Base-by-base conservation (phyloP, 805 yeast species). In the Pichia membranifaciens region DNA sequence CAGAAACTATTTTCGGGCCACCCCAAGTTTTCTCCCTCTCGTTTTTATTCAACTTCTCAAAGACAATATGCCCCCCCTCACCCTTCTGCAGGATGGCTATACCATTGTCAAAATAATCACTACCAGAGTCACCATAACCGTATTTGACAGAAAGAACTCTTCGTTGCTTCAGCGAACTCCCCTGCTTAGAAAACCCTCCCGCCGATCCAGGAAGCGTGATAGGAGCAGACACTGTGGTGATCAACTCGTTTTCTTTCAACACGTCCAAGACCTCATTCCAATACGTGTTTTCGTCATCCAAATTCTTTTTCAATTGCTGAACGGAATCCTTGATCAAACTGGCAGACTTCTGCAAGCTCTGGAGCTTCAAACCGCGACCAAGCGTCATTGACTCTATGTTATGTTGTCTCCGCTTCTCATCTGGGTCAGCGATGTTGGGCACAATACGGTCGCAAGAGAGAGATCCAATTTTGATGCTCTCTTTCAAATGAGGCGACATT, bases 61-160 rank as follows among this genome's bases (percentile, higher is more conserved):
- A 71, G 9, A 58, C 50, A 22, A 76, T 62, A 31, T 69, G 70
- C 15, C 86, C 77, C 20, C 68, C 66, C 49, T 58, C 57, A 1
- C 57, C 52, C 47, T 82, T 79, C 41, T 79, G 75, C 51, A 89
- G 66, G 0, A 84, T 63, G 0, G 95, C 97, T 38, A 83, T 66
- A 2, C 97, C 97, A 53, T 76, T 74, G 55, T 87, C 90, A 47
- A 65, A 66, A 57, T 79, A 87, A 18, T 71, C 76, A 1, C 96
- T 86, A 0, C 98, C 99, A 0, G 95, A 81, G 63, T 90, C 97
- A 16, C 84, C 90, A 67, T 78, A 91, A 0, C 98, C 98, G 59
- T 85, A 93, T 57, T 86, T 87, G 33, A 91, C 84, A 4, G 91
- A 95, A 2, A 48, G 12, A 1, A 38, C 44, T 13, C 25, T 38